These are phyloP conservation scores for Ostreobium quekettii DNA, from an alignment of 139 green algal genomes.

Conservation along the genomic window DNA sequence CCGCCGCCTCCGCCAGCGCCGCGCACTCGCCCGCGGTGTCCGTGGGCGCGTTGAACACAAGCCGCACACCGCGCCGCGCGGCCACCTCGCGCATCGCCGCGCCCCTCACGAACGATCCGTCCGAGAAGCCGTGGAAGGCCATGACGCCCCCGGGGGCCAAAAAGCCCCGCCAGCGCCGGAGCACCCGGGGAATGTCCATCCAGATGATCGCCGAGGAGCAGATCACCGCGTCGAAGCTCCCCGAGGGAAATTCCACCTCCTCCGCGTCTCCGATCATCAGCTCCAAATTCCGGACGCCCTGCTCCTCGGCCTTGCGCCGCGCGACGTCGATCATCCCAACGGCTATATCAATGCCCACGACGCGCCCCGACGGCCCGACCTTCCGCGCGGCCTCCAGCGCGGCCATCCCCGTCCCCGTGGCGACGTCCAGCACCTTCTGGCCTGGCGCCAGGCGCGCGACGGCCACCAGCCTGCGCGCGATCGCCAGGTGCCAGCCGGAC, in stretches of 20 bases:
- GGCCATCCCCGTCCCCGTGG: background rate
- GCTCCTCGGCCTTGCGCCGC: background rate
- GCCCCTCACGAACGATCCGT: background rate
- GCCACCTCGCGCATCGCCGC: background rate
- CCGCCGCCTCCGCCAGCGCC: background rate
- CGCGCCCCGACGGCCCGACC: background rate
- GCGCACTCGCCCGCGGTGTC: background rate
- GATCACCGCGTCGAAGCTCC: background rate
- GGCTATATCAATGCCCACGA: slow-evolving; percentile 7
- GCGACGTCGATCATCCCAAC: background rate
- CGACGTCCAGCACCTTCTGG: background rate
- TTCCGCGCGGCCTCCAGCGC: background rate
- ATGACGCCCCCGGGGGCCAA: background rate
- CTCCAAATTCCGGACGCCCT: background rate
- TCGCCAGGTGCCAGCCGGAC: background rate
- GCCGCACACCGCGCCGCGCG: background rate
- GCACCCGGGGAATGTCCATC: background rate
- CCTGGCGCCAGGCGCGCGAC: background rate
- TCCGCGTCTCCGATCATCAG: background rate
- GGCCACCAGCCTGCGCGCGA: background rate
- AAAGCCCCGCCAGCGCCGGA: background rate
- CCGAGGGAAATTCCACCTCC: background rate
- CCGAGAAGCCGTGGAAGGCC: background rate
- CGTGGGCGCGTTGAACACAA: slow-evolving; percentile 13
- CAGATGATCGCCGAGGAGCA: background rate